Percentiles rank a stretch among this genome's conserved stretches.
Evolutionary conservation across 129 eudicot genomes (phyloP).

Genomic region (Kitagawia praeruptora): DNA sequence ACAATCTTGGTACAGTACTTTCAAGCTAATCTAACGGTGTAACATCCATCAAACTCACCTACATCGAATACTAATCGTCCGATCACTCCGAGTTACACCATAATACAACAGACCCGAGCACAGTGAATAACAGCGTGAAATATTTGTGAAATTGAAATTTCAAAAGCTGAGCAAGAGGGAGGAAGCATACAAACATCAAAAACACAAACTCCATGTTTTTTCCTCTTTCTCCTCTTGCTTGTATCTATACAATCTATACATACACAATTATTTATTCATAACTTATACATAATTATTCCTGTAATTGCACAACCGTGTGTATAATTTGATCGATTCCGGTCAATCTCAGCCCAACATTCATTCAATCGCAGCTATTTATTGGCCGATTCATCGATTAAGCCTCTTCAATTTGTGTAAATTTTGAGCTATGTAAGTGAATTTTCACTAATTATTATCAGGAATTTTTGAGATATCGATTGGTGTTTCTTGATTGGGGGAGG

Average conservation of each 20-base stretch:
- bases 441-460: background rate
- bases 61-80: too few relatives aligned
- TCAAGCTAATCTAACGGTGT: too few relatives aligned
- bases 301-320: background rate
- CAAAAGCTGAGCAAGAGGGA: slow-evolving; percentile 73
- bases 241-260: background rate
- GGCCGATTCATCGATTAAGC: slow-evolving; percentile 5
- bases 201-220: slow-evolving; percentile 17
- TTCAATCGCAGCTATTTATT: slow-evolving; percentile 34
- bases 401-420: slow-evolving; percentile 12
- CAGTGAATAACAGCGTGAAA: slow-evolving; percentile 12
- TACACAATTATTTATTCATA: background rate
- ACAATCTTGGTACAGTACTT: too few relatives aligned
- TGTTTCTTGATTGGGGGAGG: background rate
- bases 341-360: slow-evolving; percentile 13
- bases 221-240: slow-evolving; percentile 19
- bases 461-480: background rate
- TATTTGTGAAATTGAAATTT: slow-evolving; percentile 54
- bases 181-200: slow-evolving; percentile 11
- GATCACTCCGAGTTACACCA: too few relatives aligned
- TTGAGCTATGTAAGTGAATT: background rate
- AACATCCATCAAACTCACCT: too few relatives aligned
- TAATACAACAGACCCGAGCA: too few relatives aligned
- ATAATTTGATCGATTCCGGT: slow-evolving; percentile 14
- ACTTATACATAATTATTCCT: too few relatives aligned